Evolutionary conservation across 148 eudicot species (phyloP).

Genomic region (Nepenthes mirabilis): DNA sequence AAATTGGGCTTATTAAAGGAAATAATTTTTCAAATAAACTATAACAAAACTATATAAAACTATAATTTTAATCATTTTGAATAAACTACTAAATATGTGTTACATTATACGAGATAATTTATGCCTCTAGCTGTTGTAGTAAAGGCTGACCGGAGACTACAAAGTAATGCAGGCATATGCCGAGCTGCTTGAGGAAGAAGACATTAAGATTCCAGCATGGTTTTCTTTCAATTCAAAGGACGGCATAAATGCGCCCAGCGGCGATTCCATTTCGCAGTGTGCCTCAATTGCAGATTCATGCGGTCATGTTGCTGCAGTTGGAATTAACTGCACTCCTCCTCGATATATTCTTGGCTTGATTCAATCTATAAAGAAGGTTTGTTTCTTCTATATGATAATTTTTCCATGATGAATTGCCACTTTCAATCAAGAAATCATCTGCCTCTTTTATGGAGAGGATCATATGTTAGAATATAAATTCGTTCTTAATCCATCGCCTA

Average conservation of each 20-base stretch:
- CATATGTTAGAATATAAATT: too few species aligned
- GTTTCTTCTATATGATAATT: background rate
- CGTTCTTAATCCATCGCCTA: too few species aligned
- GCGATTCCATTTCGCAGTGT: slow-evolving; percentile 45
- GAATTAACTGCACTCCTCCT: slow-evolving; percentile 68
- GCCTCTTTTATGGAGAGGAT: too few species aligned
- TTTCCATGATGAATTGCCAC: background rate
- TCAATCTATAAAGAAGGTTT: slow-evolving; percentile 35
- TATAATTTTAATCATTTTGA: too few species aligned
- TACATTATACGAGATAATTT: too few species aligned
- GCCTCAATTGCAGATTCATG: slow-evolving; percentile 42
- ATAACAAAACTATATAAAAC: too few species aligned
- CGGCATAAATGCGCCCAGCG: slow-evolving; percentile 36
- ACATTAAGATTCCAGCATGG: slow-evolving; percentile 53
- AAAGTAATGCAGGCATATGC: slow-evolving; percentile 35
- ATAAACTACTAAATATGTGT: too few species aligned
- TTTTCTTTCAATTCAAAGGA: slow-evolving; percentile 49
- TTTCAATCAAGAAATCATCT: too few species aligned
- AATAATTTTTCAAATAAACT: too few species aligned
- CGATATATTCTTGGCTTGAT: slow-evolving; percentile 37
- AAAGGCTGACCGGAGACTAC: background rate
- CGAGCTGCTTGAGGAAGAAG: slow-evolving; percentile 60
- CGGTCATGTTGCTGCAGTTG: slow-evolving; percentile 44
- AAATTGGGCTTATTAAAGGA: too few species aligned
- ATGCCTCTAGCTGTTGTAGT: too few species aligned